phyloP scores from a whole-genome alignment of 2,329 filamentous ascomycete species.

The Paecilomyces formosus region DNA sequence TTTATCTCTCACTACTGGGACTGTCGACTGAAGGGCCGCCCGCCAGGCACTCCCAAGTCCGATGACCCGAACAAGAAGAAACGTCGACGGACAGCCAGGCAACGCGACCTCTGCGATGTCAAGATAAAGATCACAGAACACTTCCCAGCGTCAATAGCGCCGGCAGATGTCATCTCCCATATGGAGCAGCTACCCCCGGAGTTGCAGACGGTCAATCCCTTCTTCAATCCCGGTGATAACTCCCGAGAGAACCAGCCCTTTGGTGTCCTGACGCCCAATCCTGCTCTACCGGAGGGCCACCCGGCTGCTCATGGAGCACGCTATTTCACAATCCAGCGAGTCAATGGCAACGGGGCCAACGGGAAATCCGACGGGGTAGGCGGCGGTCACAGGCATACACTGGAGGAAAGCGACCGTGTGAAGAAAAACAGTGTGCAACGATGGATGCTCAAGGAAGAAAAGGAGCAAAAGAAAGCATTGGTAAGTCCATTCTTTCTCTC shows the following conservation, averaged over 20 bases:
- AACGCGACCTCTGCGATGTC: constrained; percentile 74
- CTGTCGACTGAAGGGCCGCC: constrained; percentile 71
- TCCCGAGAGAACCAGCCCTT: constrained; percentile 25
- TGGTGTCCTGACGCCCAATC: constrained; percentile 36
- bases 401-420: constrained; percentile 68
- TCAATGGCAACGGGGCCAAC: constrained; percentile 69
- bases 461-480: constrained; percentile 55
- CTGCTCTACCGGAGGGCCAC: constrained; percentile 35
- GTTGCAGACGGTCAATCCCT: constrained; percentile 15
- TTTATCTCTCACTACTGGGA: constrained; percentile 81
- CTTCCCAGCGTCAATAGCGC: constrained; percentile 46
- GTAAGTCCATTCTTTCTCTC: constrained; percentile 31
- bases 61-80: constrained; percentile 77
- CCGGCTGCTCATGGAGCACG: constrained; percentile 45
- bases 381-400: constrained; percentile 65
- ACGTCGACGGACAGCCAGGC: constrained; percentile 65
- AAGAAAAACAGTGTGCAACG: constrained; percentile 74
- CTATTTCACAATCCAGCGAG: constrained; percentile 68
- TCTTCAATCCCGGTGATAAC: constrained; percentile 10
- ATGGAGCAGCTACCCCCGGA: constrained; percentile 13
- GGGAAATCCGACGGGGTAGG: constrained; percentile 62
- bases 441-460: constrained; percentile 56
- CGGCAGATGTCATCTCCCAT: constrained; percentile 2
- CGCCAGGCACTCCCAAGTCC: constrained; percentile 70
- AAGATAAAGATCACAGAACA: constrained; percentile 84